Base-by-base conservation (phyloP, 148 eudicot genomes). In the Agrostemma githago region DNA sequence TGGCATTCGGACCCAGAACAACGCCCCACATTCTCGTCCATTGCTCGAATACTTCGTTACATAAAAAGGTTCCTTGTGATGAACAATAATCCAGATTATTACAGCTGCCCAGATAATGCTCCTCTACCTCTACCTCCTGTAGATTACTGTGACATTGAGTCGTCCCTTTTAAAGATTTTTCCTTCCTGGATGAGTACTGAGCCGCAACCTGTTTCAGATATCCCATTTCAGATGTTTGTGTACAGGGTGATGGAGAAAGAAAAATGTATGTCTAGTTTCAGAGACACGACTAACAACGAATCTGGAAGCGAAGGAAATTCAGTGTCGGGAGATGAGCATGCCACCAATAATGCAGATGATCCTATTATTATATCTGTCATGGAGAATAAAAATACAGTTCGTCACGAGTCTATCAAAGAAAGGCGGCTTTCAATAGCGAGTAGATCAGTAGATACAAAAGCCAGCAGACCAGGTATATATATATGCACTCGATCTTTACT, bases 291-390 rank as follows among this genome's bases (percentile, higher is more conserved):
- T 26, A 26, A 26, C 76, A 86, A 82, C 10, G 94, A 89, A 79
- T 89, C 93, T 19, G 90, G 88, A 38, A 91, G 97, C 43, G 96
- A 90, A 71, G 94, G 82, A 71, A 80, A 89, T 76, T 90, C 90
- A 26, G 74, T 83, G 20, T 79, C 84, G 39, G 90, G 86, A 60
- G 92, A 90, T 72, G 96, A 86, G 56, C 77, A 61, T 72, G 74
- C 46, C 42, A 40, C 70, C 11, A 76, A 43, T 9, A 76, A 43
- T 9, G 63, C 43, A n/a, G 88, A 90, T 16, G 91, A 87, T 26
- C 66, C 82, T 17, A 81, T 84, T 14, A 19, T 77, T 14, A 19
- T 77, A 43, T 73, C 84, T 6, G 75, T 53, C 21, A 42, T 66
- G 15, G 89, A 83, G 62, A 86, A 37, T 63, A 89, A 78, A 79